These are phyloP conservation scores for Barbarea vulgaris DNA, from an alignment of 345 rosid species.

Conservation along the genomic window DNA sequence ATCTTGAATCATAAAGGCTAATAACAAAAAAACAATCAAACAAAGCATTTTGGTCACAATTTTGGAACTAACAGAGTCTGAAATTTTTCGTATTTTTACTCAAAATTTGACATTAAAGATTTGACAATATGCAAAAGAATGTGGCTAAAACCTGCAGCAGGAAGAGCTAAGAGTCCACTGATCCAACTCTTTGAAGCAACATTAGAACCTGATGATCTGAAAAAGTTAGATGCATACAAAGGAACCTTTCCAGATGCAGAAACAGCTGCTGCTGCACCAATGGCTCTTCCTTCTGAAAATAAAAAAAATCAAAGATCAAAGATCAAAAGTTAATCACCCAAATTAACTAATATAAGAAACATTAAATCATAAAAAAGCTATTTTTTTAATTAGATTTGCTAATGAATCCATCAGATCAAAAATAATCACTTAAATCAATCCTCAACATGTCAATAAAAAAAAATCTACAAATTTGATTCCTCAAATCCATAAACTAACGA, in stretches of 20 bases:
- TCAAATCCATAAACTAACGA: background rate
- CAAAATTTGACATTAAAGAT: background rate
- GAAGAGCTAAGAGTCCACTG: slow-evolving; percentile 73
- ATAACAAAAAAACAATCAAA: slow-evolving; percentile 24
- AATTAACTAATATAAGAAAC: background rate
- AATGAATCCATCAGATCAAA: background rate
- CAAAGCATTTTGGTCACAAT: too few species aligned
- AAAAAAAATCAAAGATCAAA: background rate
- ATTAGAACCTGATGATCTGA: slow-evolving; percentile 53
- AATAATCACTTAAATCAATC: background rate
- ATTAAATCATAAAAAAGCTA: background rate
- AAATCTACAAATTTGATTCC: background rate
- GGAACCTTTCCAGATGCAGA: slow-evolving; percentile 58
- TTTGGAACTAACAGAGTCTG: background rate
- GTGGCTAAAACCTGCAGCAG: slow-evolving; percentile 75
- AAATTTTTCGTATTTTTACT: background rate
- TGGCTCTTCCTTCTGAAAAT: slow-evolving; percentile 65
- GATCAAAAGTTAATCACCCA: background rate
- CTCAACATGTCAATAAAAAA: background rate
- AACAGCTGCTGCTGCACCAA: slow-evolving; percentile 71
- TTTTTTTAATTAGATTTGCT: background rate
- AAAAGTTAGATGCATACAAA: slow-evolving; percentile 53
- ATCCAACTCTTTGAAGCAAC: slow-evolving; percentile 67
- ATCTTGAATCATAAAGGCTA: slow-evolving; percentile 85
- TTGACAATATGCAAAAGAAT: background rate